Evolutionary conservation across 352 stramenopile genomes (phyloP), one percentile per base, ranked within the genome.

Genomic region (Thalassiosira livingstoniorum): DNA sequence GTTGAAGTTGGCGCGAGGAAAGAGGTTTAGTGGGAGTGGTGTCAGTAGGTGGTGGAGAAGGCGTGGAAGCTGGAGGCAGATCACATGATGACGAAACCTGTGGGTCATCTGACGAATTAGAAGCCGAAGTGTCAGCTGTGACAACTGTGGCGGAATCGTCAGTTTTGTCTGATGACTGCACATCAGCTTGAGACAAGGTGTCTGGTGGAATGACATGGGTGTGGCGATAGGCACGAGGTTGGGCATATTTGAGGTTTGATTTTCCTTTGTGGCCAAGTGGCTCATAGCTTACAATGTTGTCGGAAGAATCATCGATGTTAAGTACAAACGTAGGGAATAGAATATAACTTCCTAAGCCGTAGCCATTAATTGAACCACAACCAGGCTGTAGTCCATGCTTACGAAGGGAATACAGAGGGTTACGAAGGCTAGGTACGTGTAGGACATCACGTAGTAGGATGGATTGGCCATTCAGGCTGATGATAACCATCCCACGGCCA

Each of bases 321-420:
- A 58, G 31, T 10, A 13, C 2, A 70, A 70, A 70, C 1, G 1
- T 39, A 42, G 62, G 62, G 15, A 70, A 70, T 15, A 70, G 42
- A 27, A 70, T 29, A 15, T 47, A 58, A 11, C n/a, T 10, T 2
- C 62, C 62, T 11, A 27, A 37, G 37, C 39, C 42, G 25, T 31
- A 58, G 7, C 58, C 37, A 2, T 1, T 29, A 25, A 58, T 58
- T n/a, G 32, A 61, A 32, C 63, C 45, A 61, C 63, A 72, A 2
- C 39, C 62, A 21, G 4, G n/a, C 35, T 58, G 11, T 39, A 32
- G 0, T 1, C 23, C 2, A 39, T 72, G 63, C 1, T 32, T 39
- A 11, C 43, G 43, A 13, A 72, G 45, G 4, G 63, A 72, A n/a
- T 72, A 72, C 18, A 72, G 32, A 27, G 63, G 63, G 15, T 47